A percentile compares a stretch with the other conserved stretches of the same genome.
phyloP scores from a whole-genome alignment of 805 yeast species.

The Dipodascopsis tothii region DNA sequence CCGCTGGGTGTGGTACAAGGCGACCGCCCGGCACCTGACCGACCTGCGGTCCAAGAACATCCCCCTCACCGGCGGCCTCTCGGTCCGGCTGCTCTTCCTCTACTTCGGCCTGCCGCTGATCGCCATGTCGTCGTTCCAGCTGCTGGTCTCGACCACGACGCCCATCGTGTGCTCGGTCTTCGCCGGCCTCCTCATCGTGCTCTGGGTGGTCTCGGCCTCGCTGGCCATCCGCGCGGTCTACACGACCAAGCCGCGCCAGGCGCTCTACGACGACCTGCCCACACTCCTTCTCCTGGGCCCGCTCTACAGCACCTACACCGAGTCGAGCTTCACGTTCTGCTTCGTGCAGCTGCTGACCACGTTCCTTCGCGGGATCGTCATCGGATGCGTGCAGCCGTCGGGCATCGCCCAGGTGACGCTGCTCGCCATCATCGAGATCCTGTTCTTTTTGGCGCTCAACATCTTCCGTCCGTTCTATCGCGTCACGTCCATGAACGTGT shows the following conservation, averaged over 20 bases:
- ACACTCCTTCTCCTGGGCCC: conserved; percentile 29
- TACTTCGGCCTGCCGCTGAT: conserved; percentile 29
- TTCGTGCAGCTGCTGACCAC: conserved; percentile 17
- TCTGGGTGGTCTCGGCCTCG: conserved; percentile 25
- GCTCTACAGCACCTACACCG: conserved; percentile 29
- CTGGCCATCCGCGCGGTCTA: conserved; percentile 12
- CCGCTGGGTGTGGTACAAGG: conserved; percentile 10
- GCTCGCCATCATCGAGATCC: conserved; percentile 28
- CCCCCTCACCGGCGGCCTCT: conserved; percentile 28
- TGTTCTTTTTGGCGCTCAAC: conserved; percentile 19
- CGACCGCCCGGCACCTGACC: conserved; percentile 14
- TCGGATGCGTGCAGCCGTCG: conserved; percentile 31
- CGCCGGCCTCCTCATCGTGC: conserved; percentile 25
- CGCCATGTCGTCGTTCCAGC: conserved; percentile 28
- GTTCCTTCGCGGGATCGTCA: conserved; percentile 28
- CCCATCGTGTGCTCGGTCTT: conserved; percentile 26
- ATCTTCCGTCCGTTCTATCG: conserved; percentile 27
- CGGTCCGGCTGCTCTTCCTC: conserved; percentile 25
- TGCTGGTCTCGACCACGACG: conserved; percentile 23
- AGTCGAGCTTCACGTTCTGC: conserved; percentile 21
- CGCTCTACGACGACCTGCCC: conserved; percentile 26
- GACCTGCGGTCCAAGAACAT: conserved; percentile 24
- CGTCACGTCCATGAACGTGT: conserved; percentile 28
- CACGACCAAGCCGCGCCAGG: conserved; percentile 21
- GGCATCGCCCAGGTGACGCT: conserved; percentile 33